Evolutionary conservation across 2,329 filamentous ascomycete genomes (phyloP), one percentile per base, ranked within the genome.

Genomic region (Cyphellophora europaea): DNA sequence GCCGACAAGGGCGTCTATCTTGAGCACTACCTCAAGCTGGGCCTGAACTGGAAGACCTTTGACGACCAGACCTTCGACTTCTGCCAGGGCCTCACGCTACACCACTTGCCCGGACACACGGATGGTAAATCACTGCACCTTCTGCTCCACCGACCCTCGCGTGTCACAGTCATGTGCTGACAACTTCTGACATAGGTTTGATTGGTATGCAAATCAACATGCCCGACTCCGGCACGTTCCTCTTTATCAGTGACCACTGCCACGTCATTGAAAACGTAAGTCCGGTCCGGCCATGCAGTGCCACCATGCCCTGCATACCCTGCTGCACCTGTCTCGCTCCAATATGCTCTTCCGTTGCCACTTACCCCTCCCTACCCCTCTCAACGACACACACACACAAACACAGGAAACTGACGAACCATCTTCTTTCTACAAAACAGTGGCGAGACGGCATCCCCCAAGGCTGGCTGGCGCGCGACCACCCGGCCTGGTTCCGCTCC

Each of bases 171-270:
- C 21, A 25, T 25, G 15, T 32, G 23, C 42, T 44, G 38, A 42
- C n/a, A n/a, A n/a, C 25, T 23, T 25, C 13, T 21, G 10, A 13
- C 33, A n/a, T 25, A 44, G 43, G 45, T 14, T 30, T 48, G 32
- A 45, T 47, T 29, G 44, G 43, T 19, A 48, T 48, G 45, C 45
- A 48, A 37, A 45, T 48, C 39, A 48, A 48, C 21, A 44, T 48
- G 45, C 45, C 39, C 1, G 40, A 44, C n/a, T 44, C 40, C 31
- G 45, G 45, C 5, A 48, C 45, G 19, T 48, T 41, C 35, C 33
- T 48, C 25, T 48, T 47, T 29, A 48, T 47, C 18, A 45, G 38
- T 21, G 45, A 48, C 30, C 45, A 48, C 35, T 48, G 44, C 38
- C 45, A 48, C 29, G 44, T 47, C 27, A 48, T 47, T 15, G 45